A percentile compares a stretch with the other conserved stretches of the same genome.
Evolutionary conservation across 495 filamentous ascomycete species (phyloP).

Genomic region (Penicillium goetzii): DNA sequence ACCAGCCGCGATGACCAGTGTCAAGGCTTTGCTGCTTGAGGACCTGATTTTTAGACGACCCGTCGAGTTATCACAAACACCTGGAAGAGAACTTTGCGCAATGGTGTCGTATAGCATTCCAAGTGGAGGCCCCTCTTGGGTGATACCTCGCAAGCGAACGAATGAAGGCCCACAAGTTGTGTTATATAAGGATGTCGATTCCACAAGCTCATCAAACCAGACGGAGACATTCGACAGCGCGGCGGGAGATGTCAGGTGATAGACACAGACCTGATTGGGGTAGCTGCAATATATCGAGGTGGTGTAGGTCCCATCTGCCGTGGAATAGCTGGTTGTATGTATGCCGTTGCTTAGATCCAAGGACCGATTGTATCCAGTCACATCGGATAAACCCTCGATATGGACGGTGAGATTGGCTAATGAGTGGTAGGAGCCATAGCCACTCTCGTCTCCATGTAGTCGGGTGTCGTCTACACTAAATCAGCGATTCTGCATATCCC

Average conservation of each 20-base stretch:
- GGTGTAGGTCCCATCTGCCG: background rate
- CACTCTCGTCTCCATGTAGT: conserved; percentile 2
- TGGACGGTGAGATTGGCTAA: conserved; percentile 49
- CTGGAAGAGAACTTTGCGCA: background rate
- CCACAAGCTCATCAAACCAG: conserved; percentile 33
- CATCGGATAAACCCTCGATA: conserved; percentile 31
- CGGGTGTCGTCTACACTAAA: background rate
- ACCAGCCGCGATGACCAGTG: conserved; percentile 44
- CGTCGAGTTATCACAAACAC: conserved; percentile 12
- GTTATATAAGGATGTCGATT: conserved; percentile 21
- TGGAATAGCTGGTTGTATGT: conserved; percentile 28
- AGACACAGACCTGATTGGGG: conserved; percentile 53
- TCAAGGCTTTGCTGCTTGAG: background rate
- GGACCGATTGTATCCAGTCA: conserved; percentile 40
- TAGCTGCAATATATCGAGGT: conserved; percentile 44
- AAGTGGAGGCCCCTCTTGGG: conserved; percentile 28
- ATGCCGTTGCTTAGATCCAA: conserved; percentile 48
- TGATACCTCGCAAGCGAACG: conserved; percentile 33
- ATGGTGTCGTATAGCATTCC: conserved; percentile 6
- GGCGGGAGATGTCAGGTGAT: conserved; percentile 38
- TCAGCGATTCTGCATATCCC: background rate
- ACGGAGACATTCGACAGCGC: conserved; percentile 41
- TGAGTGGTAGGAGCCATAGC: conserved; percentile 50
- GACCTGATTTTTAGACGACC: conserved; percentile 35
- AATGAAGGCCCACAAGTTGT: conserved; percentile 33